phyloP scores from a whole-genome alignment of 306 rosid genomes.

The Quercus gilva region DNA sequence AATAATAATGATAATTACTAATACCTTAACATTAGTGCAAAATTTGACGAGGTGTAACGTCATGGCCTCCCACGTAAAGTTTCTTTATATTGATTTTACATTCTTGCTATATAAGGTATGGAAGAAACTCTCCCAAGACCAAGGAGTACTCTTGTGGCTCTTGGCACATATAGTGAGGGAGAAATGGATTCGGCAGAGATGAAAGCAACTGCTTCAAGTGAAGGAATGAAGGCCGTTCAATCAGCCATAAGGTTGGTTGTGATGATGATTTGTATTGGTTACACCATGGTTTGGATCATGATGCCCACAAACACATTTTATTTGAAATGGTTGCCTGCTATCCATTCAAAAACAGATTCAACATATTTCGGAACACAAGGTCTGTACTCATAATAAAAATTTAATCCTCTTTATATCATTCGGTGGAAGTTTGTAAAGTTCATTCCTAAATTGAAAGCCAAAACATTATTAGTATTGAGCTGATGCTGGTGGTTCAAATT shows the following conservation, averaged over 20 bases:
- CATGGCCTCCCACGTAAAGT: too few species aligned
- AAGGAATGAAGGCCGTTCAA: slow-evolving; percentile 22
- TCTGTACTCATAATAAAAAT: slow-evolving; percentile 2
- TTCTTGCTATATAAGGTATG: neutral
- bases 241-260: slow-evolving; percentile 30
- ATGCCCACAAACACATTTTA: slow-evolving; percentile 48
- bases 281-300: slow-evolving; percentile 42
- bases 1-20: too few species aligned
- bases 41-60: too few species aligned
- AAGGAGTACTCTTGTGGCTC: too few species aligned
- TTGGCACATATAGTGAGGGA: neutral
- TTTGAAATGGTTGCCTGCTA: slow-evolving; percentile 35
- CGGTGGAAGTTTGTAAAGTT: too few species aligned
- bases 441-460: too few species aligned
- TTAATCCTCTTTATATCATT: too few species aligned
- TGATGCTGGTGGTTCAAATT: too few species aligned
- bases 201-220: slow-evolving; percentile 11
- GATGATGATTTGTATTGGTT: slow-evolving; percentile 41
- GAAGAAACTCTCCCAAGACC: neutral
- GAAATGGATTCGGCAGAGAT: slow-evolving; percentile 22
- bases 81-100: neutral
- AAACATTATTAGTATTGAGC: too few species aligned
- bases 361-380: slow-evolving; percentile 51
- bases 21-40: too few species aligned
- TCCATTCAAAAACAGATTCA: slow-evolving; percentile 42